Evolutionary conservation across 495 filamentous ascomycete genomes (phyloP), one percentile per base, ranked within the genome.

Genomic region (Penicillium malachiteum): DNA sequence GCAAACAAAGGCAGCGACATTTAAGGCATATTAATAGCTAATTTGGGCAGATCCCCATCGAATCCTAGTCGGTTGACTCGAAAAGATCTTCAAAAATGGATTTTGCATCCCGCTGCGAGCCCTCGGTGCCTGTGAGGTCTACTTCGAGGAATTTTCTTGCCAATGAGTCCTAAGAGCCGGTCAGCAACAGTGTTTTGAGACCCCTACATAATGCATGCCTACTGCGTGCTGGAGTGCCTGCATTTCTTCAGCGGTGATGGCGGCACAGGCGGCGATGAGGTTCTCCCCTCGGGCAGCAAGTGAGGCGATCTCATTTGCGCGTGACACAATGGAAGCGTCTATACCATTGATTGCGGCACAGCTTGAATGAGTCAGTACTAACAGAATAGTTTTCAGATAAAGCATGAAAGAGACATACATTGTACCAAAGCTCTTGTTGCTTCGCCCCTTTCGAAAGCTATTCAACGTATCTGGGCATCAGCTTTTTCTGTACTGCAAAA

Each of bases 261-360:
- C 74, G 12, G 86, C 82, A 66, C 89, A 93, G 41, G 82, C 84
- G 37, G 80, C 81, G 17, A 90, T 81, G 40, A 92, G 68, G 60
- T 94, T 89, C 64, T 92, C 90, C 17, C 90, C 89, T 52, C 81
- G 81, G 21, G 83, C 84, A 38, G 84, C 73, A 48, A 96, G 71
- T 14, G 83, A 72, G 32, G 87, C 85, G 18, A 97, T 76, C 45
- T 88, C 81, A 48, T 90, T 85, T 0, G 95, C 94, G 45, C 91
- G 83, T 32, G 86, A 69, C 26, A 97, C 78, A 37, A 97, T 82
- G 17, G 81, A 76, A 26, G 71, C 68, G 38, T 88, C 84, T 18
- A 98, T 82, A 17, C 91, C 92, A 56, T 93, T 96, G 62, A 95
- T 83, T 2, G 85, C 84, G 14, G 90, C 94, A 63, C 90, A 97